A percentile compares a stretch with the other conserved stretches of the same genome.
These are phyloP conservation scores for Talaromyces sp. DNA, from an alignment of 2,329 filamentous ascomycete species.

Conservation along the genomic window DNA sequence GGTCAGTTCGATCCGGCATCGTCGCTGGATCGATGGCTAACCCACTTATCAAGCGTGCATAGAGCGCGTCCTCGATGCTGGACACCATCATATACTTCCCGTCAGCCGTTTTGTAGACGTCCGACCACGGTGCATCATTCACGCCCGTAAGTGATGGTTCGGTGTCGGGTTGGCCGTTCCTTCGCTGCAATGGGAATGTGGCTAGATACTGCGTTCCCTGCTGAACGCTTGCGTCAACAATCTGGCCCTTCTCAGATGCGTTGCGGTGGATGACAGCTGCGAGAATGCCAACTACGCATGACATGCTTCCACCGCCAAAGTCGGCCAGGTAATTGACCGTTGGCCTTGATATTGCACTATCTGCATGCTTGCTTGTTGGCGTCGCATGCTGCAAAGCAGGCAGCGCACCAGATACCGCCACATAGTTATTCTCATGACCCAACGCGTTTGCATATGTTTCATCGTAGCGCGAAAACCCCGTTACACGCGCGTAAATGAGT, in stretches of 20 bases:
- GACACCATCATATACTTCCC: slow-evolving; percentile 16
- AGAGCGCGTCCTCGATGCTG: slow-evolving; percentile 12
- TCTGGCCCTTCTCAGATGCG: slow-evolving; percentile 13
- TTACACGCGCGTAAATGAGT: slow-evolving; percentile 14
- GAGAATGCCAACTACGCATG: slow-evolving; percentile 13
- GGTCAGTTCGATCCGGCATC: slow-evolving; percentile 8
- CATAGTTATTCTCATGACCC: slow-evolving; percentile 16
- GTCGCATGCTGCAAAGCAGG: slow-evolving; percentile 14
- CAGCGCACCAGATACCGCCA: slow-evolving; percentile 14
- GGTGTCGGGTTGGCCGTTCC: slow-evolving; percentile 7
- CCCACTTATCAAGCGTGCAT: slow-evolving; percentile 13
- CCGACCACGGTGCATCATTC: slow-evolving; percentile 12
- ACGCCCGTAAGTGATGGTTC: slow-evolving; percentile 13
- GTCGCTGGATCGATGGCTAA: neutral
- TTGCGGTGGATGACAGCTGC: slow-evolving; percentile 10
- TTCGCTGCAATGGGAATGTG: slow-evolving; percentile 12
- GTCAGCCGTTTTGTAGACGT: slow-evolving; percentile 13
- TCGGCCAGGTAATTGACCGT: slow-evolving; percentile 14
- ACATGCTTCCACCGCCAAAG: slow-evolving; percentile 13
- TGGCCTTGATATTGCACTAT: neutral
- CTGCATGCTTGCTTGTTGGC: neutral
- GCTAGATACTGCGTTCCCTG: slow-evolving; percentile 14
- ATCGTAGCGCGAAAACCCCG: slow-evolving; percentile 13
- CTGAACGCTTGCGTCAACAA: slow-evolving; percentile 17
- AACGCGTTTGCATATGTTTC: neutral